Base-by-base conservation (phyloP, 345 rosid species). In the Ceriops tagal region DNA sequence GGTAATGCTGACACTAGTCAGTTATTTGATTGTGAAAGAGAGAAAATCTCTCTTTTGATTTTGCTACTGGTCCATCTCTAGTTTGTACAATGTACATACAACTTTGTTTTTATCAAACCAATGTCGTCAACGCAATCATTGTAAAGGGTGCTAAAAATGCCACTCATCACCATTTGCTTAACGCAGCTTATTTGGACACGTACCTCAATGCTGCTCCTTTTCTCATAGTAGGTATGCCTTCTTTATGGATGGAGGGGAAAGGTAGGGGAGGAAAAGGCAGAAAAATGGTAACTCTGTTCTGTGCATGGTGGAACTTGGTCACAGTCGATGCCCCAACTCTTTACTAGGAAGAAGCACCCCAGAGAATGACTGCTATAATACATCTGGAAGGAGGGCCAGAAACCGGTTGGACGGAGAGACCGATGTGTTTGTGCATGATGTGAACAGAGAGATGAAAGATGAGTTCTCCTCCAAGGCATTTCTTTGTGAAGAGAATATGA, bases 271-370 rank as follows among this genome's bases (percentile, higher is more conserved):
- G 49, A 43, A 13, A 15, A 43, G 15, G 19, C 19, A 43, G 19
- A 4, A 43, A 43, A 15, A 43, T 13, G 4, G 49, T 13, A 0
- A 15, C 15, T 13, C 18, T 11, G 18, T 24, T 21, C 30, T 24
- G 28, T 56, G 28, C 59, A 56, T 11, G 16, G 9, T 95, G 98
- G 96, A 93, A 95, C 70, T 68, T 92, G 53, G 92, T 95, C 18
- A 92, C 90, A 96, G 96, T 95, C 0, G 96, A 92, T 30, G 99
- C 99, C 1, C 96, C 96, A 0, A 87, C 92, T 0, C 97, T 96
- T 2, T 92, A 86, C 78, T 81, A 84, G 22, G 86, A 85, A 5
- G 96, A 90, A 55, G 92, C 96, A 4, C 99, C 98, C 0, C 96
- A 96, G 69, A 85, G 99, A 74, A 95, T 90, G 99, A 86, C 80